A percentile compares a stretch with the other conserved stretches of the same genome.
Evolutionary conservation across 2,329 filamentous ascomycete genomes (phyloP).

Genomic region (Paracoccidioides lutzii): DNA sequence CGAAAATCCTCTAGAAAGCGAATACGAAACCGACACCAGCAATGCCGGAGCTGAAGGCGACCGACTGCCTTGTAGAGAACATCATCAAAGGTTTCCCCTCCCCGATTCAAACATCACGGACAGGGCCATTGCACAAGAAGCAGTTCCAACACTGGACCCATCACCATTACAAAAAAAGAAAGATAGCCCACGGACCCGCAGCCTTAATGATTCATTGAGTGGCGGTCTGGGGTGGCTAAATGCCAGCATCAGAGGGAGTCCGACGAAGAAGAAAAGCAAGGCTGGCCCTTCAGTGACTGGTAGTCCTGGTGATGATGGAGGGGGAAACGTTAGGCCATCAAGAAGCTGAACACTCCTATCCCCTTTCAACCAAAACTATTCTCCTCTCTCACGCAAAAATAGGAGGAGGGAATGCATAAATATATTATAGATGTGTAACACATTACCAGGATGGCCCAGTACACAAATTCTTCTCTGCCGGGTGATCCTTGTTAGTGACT

Average conservation of each 20-base stretch:
- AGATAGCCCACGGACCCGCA: neutral
- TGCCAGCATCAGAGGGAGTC: neutral
- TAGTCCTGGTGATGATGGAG: neutral
- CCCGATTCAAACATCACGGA: neutral
- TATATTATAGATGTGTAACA: neutral
- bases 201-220: conserved; percentile 2
- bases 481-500: neutral
- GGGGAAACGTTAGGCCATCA: neutral
- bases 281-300: neutral
- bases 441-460: neutral
- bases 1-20: conserved; percentile 10
- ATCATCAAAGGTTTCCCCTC: neutral
- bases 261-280: neutral
- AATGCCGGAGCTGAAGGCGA: conserved; percentile 9
- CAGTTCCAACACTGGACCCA: neutral
- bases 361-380: neutral
- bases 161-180: neutral
- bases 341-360: neutral
- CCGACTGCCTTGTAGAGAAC: neutral
- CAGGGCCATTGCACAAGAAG: neutral
- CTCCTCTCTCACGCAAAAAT: neutral
- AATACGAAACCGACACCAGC: conserved; percentile 13
- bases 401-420: neutral
- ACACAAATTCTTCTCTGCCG: neutral
- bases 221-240: neutral